Evolutionary conservation across 345 rosid species (phyloP), one percentile per base, ranked within the genome.

Genomic region (Turritis glabra): DNA sequence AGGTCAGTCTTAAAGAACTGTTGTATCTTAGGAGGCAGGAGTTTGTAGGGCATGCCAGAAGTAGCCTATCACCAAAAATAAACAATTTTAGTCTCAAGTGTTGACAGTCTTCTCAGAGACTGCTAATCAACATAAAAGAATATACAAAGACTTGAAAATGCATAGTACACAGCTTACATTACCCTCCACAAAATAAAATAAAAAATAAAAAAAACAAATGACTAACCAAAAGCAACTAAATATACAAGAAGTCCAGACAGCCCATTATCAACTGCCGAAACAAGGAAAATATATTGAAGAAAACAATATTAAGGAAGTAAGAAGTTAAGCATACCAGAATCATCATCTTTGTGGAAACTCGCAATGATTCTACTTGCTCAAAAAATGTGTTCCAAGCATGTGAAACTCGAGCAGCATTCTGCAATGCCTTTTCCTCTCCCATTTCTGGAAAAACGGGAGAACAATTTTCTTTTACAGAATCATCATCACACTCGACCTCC

Each of bases 351-450:
- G 96, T 85, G 50, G 97, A 84, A 76, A 90, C 85, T 54, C 88
- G 77, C 62, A 90, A 72, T 19, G 93, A 85, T 73, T 92, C 97
- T 76, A 85, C 86, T 86, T 89, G 97, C 88, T 95, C 97, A 30
- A 84, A 80, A 78, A 95, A 95, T 60, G 90, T 85, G 81, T 84
- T 84, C 97, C 99, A 95, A 47, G 82, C 85, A 83, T 76, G 85
- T 10, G 99, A 95, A 52, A 44, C 79, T 81, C 69, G 64, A 83
- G 43, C 51, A 62, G 51, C 59, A 56, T 79, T 17, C 57, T 73
- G 80, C 67, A 25, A 53, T 61, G 52, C 79, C 67, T 6, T 43
- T 57, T 65, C 72, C 66, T 82, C 86, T 29, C 67, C 79, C 26
- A 73, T 76, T 46, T 78, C 74, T 69, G 65, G 65, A 63, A 55